These are phyloP conservation scores for Inonotus hispidus DNA, from an alignment of 1,284 basidiomycete species.

Conservation along the genomic window DNA sequence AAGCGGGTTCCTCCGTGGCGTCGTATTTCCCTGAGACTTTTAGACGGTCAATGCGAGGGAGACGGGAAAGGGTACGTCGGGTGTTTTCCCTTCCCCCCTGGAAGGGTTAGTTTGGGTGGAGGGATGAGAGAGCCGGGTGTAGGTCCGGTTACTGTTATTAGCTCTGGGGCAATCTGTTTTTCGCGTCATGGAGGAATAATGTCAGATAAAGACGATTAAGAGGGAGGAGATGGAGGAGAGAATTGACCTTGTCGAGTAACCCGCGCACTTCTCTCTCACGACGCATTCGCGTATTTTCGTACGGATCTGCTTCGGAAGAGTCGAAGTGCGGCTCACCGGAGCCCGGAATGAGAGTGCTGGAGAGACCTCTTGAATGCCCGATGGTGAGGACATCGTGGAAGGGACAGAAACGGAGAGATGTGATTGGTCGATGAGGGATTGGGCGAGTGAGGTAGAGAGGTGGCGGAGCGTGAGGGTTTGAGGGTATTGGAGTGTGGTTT, in stretches of 20 bases:
- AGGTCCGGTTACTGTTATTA: constrained; percentile 89
- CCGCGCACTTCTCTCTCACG: constrained; percentile 89
- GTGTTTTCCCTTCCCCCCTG: constrained; percentile 40
- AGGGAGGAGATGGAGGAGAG: neutral
- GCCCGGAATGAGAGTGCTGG: constrained; percentile 86
- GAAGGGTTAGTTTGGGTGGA: constrained; percentile 52
- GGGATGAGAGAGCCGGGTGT: constrained; percentile 72
- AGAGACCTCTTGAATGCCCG: constrained; percentile 68
- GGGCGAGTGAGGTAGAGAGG: constrained; percentile 84
- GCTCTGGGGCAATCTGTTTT: constrained; percentile 86
- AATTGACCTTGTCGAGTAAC: constrained; percentile 81
- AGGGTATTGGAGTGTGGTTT: constrained; percentile 50
- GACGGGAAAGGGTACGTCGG: constrained; percentile 62
- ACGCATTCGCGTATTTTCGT: constrained; percentile 78
- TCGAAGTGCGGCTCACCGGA: constrained; percentile 95
- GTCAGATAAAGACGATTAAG: neutral
- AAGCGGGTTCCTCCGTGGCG: constrained; percentile 46
- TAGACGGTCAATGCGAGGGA: constrained; percentile 71
- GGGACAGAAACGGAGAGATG: constrained; percentile 77
- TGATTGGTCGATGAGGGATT: constrained; percentile 62
- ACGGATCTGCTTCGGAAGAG: constrained; percentile 90
- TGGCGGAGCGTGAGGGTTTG: constrained; percentile 44
- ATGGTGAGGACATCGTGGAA: constrained; percentile 91
- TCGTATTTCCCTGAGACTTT: constrained; percentile 68
- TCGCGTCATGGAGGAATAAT: neutral